These are phyloP conservation scores for Cyclotella kingstonii DNA, from an alignment of 108 stramenopile species.

Conservation along the genomic window DNA sequence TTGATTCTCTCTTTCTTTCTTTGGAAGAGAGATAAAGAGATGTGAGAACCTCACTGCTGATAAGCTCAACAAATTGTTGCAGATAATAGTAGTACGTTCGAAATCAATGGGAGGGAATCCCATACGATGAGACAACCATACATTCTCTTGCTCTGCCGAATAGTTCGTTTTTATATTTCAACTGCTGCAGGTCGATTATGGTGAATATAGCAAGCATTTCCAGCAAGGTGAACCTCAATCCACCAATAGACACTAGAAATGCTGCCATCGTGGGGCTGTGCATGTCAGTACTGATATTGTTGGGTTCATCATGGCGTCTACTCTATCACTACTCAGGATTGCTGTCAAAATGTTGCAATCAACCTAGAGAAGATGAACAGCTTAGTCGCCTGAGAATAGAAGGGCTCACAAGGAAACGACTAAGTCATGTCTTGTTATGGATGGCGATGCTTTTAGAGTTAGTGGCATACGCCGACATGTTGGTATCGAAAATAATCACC, in stretches of 20 bases:
- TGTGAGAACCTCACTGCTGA: too few relatives aligned
- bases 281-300: constrained; percentile 26
- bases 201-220: too few relatives aligned
- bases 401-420: constrained; percentile 35
- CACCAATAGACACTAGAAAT: not conserved
- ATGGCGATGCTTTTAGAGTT: constrained; percentile 30
- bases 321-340: constrained; percentile 37
- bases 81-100: too few relatives aligned
- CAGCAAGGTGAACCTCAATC: constrained; percentile 1
- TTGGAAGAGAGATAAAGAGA: too few relatives aligned
- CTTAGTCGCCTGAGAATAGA: constrained; percentile 19
- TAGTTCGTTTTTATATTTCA: too few relatives aligned
- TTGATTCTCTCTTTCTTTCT: too few relatives aligned
- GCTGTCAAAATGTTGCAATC: constrained; percentile 11
- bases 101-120: too few relatives aligned
- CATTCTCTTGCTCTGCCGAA: too few relatives aligned
- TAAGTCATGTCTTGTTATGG: constrained; percentile 30
- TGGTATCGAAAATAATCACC: constrained; percentile 10
- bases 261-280: constrained; percentile 33
- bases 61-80: too few relatives aligned
- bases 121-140: too few relatives aligned
- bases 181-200: too few relatives aligned
- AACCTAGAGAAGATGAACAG: constrained; percentile 7
- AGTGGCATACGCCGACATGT: constrained; percentile 34
- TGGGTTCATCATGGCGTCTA: constrained; percentile 34